Evolutionary conservation across 176 grass and related monocot species (phyloP).

Genomic region (Alloteropsis semialata): DNA sequence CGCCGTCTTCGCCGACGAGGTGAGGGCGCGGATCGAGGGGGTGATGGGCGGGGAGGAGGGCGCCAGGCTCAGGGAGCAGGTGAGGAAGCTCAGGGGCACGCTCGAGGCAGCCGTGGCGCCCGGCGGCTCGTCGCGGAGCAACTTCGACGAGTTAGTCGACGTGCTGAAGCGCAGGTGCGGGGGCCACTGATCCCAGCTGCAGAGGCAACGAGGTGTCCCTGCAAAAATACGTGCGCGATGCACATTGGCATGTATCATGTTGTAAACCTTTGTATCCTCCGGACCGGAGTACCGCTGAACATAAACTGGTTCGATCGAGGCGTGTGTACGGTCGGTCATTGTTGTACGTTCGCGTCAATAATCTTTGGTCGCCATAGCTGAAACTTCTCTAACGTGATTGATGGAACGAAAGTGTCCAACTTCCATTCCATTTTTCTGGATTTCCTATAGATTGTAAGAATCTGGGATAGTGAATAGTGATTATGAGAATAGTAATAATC

Average conservation of each 20-base stretch:
- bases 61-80: slow-evolving; percentile 9
- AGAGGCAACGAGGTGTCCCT: no score
- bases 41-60: slow-evolving; percentile 49
- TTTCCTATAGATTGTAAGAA: no score
- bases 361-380: no score
- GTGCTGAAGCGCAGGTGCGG: slow-evolving; percentile 39
- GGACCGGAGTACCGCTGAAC: background rate
- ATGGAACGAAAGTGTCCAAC: no score
- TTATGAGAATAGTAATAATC: no score
- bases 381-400: no score
- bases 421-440: no score
- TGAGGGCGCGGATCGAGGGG: slow-evolving; percentile 26
- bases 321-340: background rate
- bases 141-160: slow-evolving; percentile 54
- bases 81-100: slow-evolving; percentile 29
- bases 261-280: background rate
- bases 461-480: no score
- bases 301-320: background rate
- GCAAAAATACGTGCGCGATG: no score
- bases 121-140: slow-evolving; percentile 49
- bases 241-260: no score
- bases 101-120: slow-evolving; percentile 34
- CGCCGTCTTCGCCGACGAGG: slow-evolving; percentile 33
- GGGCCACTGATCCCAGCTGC: background rate
- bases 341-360: no score